Evolutionary conservation across 768 basidiomycete genomes (phyloP).

Genomic region (Suillus placidus): DNA sequence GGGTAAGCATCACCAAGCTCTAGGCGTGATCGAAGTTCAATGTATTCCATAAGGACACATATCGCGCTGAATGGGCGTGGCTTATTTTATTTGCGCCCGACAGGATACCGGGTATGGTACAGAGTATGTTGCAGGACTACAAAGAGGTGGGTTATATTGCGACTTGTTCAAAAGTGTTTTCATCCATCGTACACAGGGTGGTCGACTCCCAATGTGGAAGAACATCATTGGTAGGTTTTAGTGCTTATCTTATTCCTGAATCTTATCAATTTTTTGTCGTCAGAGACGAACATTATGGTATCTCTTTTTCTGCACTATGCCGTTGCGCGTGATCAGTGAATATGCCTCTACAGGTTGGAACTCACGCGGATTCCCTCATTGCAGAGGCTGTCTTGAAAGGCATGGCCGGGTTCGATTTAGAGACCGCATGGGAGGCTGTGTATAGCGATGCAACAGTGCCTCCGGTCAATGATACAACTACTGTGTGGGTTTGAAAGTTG

Average conservation of each 20-base stretch:
- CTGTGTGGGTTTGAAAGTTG: slow-evolving; percentile 41
- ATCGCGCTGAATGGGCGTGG: slow-evolving; percentile 79
- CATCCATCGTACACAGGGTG: slow-evolving; percentile 44
- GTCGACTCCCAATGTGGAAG: slow-evolving; percentile 93
- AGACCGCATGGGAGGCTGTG: slow-evolving; percentile 72
- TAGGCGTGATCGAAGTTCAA: neutral
- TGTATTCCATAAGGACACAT: slow-evolving; percentile 63
- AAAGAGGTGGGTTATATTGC: slow-evolving; percentile 46
- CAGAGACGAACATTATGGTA: slow-evolving; percentile 85
- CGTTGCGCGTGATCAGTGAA: neutral
- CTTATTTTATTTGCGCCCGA: slow-evolving; percentile 78
- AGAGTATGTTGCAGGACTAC: slow-evolving; percentile 81
- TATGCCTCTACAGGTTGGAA: slow-evolving; percentile 56
- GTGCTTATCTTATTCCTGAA: slow-evolving; percentile 4
- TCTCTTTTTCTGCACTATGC: neutral
- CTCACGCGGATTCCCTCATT: slow-evolving; percentile 78
- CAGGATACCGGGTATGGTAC: slow-evolving; percentile 72
- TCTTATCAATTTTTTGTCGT: neutral
- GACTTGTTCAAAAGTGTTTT: slow-evolving; percentile 3
- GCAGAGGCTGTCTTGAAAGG: slow-evolving; percentile 74
- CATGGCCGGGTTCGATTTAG: slow-evolving; percentile 60
- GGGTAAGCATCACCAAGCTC: slow-evolving; percentile 46
- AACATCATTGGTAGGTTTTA: slow-evolving; percentile 62
- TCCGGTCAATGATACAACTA: slow-evolving; percentile 56
- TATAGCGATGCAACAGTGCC: slow-evolving; percentile 72